A percentile compares a stretch with the other conserved stretches of the same genome.
Conservation (phyloP, 371 early-diverging fungal species). For the Mortierella sp. region DNA sequence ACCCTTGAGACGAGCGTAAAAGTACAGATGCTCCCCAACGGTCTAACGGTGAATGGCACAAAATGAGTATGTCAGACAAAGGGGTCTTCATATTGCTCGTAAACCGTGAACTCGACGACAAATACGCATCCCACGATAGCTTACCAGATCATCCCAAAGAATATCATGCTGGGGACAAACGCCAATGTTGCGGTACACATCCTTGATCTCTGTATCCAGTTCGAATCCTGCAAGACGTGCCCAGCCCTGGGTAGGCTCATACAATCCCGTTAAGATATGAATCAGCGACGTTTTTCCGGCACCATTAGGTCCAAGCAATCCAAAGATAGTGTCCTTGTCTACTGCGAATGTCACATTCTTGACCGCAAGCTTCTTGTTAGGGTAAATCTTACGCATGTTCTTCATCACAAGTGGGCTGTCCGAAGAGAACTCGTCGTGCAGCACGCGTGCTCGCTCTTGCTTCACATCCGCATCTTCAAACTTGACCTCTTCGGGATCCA, state of each 20-base stretch:
- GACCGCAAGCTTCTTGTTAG: constrained; percentile 69
- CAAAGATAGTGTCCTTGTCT: constrained; percentile 68
- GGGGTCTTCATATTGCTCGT: background rate
- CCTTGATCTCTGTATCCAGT: constrained; percentile 60
- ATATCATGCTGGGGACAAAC: constrained; percentile 83
- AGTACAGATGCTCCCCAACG: constrained; percentile 76
- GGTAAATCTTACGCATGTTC: constrained; percentile 71
- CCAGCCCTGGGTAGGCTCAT: constrained; percentile 66
- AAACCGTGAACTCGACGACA: no score
- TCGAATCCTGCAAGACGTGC: constrained; percentile 73
- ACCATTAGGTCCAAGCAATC: constrained; percentile 71
- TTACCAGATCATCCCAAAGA: constrained; percentile 76
- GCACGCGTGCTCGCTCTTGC: constrained; percentile 63
- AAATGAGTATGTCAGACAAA: background rate
- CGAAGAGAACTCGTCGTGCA: constrained; percentile 39
- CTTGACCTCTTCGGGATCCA: constrained; percentile 54
- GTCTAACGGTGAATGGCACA: constrained; percentile 51
- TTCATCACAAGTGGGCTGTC: constrained; percentile 65
- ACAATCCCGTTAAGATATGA: constrained; percentile 74
- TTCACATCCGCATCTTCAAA: constrained; percentile 72
- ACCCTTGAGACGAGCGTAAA: constrained; percentile 80
- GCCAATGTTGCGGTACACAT: constrained; percentile 75
- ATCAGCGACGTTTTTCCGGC: constrained; percentile 77
- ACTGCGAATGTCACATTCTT: constrained; percentile 74
- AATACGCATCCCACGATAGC: background rate